Conservation (phyloP, 225 moss, liverwort and hornwort genomes). For the Lunularia cruciata region DNA sequence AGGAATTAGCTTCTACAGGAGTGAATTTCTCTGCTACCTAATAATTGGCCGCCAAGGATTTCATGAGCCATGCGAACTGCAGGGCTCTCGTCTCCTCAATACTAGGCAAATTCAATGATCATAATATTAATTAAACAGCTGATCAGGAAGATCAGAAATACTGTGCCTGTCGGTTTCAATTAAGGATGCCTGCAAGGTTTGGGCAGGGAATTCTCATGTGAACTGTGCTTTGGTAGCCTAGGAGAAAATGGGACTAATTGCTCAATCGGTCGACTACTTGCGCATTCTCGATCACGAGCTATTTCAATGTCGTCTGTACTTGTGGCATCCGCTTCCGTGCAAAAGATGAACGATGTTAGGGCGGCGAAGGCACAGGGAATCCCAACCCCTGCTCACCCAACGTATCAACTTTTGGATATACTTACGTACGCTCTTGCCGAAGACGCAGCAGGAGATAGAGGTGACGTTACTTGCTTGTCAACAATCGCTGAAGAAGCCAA, state of each 20-base stretch:
- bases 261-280: not conserved
- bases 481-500: slow-evolving; percentile 64
- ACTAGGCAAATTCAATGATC: too few relatives aligned
- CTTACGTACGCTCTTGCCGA: slow-evolving; percentile 77
- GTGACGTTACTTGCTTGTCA: slow-evolving; percentile 88
- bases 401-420: slow-evolving; percentile 70
- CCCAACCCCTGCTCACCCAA: slow-evolving; percentile 81
- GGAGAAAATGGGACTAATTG: not conserved
- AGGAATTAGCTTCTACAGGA: too few relatives aligned
- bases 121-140: too few relatives aligned
- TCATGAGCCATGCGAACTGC: too few relatives aligned
- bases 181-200: slow-evolving; percentile 3
- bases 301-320: not conserved
- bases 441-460: slow-evolving; percentile 85
- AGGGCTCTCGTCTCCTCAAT: too few relatives aligned
- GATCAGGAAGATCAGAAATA: slow-evolving; percentile 3
- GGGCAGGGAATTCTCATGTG: not conserved
- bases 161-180: slow-evolving; percentile 10
- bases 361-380: slow-evolving; percentile 21
- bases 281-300: not conserved
- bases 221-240: not conserved
- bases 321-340: not conserved
- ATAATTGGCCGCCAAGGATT: too few relatives aligned
- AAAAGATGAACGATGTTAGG: not conserved
- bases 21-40: too few relatives aligned